Evolutionary conservation across 257 asterid species (phyloP).

Genomic region (Solanum habrochaites): DNA sequence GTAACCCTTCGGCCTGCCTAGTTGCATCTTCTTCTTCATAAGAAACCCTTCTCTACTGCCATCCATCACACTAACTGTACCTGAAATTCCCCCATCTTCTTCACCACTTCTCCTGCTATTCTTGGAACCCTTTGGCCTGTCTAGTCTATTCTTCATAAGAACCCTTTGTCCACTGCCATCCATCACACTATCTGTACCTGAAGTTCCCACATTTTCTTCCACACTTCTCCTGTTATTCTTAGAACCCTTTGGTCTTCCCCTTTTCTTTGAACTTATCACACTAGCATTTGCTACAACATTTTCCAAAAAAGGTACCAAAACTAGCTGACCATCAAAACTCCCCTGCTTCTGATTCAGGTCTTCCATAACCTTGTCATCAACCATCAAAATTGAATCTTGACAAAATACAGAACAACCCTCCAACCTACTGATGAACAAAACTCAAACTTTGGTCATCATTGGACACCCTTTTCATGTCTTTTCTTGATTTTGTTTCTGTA

Average conservation of each 20-base stretch:
- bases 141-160: not conserved
- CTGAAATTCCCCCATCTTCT: not conserved
- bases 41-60: not conserved
- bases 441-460: not conserved
- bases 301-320: not conserved
- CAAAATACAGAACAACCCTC: not conserved
- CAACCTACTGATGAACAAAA: not conserved
- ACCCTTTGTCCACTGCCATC: not conserved
- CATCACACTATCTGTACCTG: not conserved
- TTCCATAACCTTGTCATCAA: not conserved
- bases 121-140: not conserved
- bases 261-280: not conserved
- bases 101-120: not conserved
- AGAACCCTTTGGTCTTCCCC: not conserved
- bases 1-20: conserved; percentile 27
- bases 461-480: not conserved
- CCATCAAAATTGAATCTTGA: not conserved
- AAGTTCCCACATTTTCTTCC: not conserved
- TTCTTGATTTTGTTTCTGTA: not conserved
- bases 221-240: not conserved
- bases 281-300: not conserved
- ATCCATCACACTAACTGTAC: not conserved
- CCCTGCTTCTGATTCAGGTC: not conserved
- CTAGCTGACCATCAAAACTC: not conserved
- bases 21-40: conserved; percentile 6